A percentile compares a stretch with the other conserved stretches of the same genome.
These are phyloP conservation scores for Hemileccinum impolitum DNA, from an alignment of 768 basidiomycete genomes.

Conservation along the genomic window DNA sequence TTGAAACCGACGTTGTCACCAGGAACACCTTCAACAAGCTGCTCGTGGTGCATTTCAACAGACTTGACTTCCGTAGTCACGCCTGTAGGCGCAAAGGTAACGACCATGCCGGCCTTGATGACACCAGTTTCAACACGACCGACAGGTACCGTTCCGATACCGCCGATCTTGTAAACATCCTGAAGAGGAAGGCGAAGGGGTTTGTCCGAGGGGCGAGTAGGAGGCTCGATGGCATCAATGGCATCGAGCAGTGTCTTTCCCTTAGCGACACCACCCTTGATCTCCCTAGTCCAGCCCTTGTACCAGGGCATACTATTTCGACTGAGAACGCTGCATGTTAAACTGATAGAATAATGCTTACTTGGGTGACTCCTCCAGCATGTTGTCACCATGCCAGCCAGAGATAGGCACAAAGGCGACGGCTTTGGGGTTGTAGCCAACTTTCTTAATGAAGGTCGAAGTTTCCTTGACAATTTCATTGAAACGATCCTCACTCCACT, in stretches of 20 bases:
- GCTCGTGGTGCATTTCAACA: slow-evolving; percentile 99
- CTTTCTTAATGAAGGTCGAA: slow-evolving; percentile 98
- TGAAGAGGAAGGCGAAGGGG: slow-evolving; percentile 99
- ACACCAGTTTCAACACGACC: slow-evolving; percentile 99
- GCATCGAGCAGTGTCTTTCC: slow-evolving; percentile 99
- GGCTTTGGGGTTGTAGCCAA: slow-evolving; percentile 98
- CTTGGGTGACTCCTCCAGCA: slow-evolving; percentile 98
- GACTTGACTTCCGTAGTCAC: slow-evolving; percentile 99
- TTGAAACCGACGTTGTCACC: slow-evolving; percentile 99
- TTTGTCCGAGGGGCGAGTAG: slow-evolving; percentile 95
- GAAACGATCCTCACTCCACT: slow-evolving; percentile 99
- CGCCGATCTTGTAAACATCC: slow-evolving; percentile 99
- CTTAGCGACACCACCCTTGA: slow-evolving; percentile 88
- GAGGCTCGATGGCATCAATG: slow-evolving; percentile 99
- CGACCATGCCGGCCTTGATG: slow-evolving; percentile 99
- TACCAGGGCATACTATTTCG: slow-evolving; percentile 90
- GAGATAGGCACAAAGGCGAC: slow-evolving; percentile 99
- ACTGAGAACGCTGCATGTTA: slow-evolving; percentile 10
- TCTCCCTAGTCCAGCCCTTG: slow-evolving; percentile 99
- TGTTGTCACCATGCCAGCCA: slow-evolving; percentile 99
- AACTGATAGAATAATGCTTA: slow-evolving; percentile 35
- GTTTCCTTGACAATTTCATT: slow-evolving; percentile 99
- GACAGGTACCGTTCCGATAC: slow-evolving; percentile 99
- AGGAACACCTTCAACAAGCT: slow-evolving; percentile 89
- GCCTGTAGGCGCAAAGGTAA: slow-evolving; percentile 93